Conservation (phyloP, 441 rosid genomes). For the Rhodomyrtus psidioides region DNA sequence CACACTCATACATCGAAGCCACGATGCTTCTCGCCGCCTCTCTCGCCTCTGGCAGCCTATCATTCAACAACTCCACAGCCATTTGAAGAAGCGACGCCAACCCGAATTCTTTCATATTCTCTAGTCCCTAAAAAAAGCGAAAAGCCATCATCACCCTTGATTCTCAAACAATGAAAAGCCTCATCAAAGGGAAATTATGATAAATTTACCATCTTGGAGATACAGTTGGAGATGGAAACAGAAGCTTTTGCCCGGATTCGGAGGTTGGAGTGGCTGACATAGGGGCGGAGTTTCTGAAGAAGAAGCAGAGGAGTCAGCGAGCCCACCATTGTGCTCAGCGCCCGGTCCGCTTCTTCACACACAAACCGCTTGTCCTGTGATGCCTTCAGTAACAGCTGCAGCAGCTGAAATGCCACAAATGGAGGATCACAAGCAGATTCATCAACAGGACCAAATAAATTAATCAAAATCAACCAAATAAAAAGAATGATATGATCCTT, state of each 20-base stretch:
- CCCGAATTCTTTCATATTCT: slow-evolving; percentile 60
- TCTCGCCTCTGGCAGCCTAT: slow-evolving; percentile 86
- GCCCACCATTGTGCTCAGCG: slow-evolving; percentile 52
- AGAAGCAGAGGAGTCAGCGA: slow-evolving; percentile 49
- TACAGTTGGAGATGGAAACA: slow-evolving; percentile 45
- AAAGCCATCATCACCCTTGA: not conserved
- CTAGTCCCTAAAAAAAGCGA: slow-evolving; percentile 30
- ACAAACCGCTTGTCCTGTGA: slow-evolving; percentile 94
- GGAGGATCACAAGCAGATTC: not conserved
- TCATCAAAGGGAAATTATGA: not conserved
- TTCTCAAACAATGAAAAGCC: not conserved
- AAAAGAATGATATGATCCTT: not conserved
- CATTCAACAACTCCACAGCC: slow-evolving; percentile 63
- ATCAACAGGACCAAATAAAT: not conserved
- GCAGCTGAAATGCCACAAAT: slow-evolving; percentile 27
- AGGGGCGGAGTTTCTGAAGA: slow-evolving; percentile 44
- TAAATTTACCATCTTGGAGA: slow-evolving; percentile 53
- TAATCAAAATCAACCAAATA: not conserved
- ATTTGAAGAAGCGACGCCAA: slow-evolving; percentile 38
- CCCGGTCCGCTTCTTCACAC: slow-evolving; percentile 82
- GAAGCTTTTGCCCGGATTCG: slow-evolving; percentile 85
- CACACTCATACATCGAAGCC: slow-evolving; percentile 23
- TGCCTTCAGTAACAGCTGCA: slow-evolving; percentile 85
- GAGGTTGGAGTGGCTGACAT: slow-evolving; percentile 51
- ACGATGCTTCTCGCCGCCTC: slow-evolving; percentile 73